Percentiles rank a stretch among this genome's conserved stretches.
Conservation (phyloP, 768 basidiomycete genomes). For the Omphalotus guepiniiformis region DNA sequence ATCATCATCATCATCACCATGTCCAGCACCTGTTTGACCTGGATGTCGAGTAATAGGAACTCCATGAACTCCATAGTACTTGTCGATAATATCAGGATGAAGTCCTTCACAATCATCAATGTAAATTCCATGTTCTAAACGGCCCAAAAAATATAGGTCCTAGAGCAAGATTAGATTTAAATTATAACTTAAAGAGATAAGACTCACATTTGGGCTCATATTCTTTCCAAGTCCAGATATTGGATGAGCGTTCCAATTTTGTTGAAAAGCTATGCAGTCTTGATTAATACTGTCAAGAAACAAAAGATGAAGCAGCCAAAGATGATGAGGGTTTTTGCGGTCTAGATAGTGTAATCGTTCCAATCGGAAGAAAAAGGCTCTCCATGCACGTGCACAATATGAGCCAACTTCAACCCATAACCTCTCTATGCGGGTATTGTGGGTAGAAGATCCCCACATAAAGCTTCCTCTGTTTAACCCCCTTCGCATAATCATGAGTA, state of each 20-base stretch:
- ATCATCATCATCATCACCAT: constrained; percentile 3
- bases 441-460: constrained; percentile 34
- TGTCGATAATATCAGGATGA: constrained; percentile 3
- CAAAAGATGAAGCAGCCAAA: constrained; percentile 39
- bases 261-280: constrained; percentile 22
- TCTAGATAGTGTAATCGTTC: constrained; percentile 33
- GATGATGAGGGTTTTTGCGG: constrained; percentile 23
- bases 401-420: constrained; percentile 41
- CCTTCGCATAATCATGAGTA: constrained; percentile 28
- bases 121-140: constrained; percentile 10
- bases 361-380: constrained; percentile 35
- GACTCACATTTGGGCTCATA: constrained; percentile 8
- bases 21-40: constrained; percentile 4
- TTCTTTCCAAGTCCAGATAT: constrained; percentile 19
- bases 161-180: not conserved
- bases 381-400: constrained; percentile 36
- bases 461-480: constrained; percentile 28
- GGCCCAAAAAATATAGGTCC: constrained; percentile 10
- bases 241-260: constrained; percentile 28
- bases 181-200: not conserved
- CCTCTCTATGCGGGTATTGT: constrained; percentile 39
- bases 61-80: constrained; percentile 7
- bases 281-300: constrained; percentile 26
- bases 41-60: not conserved
- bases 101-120: constrained; percentile 8